Evolutionary conservation across 2,329 filamentous ascomycete species (phyloP).

Genomic region (Kalmusia sp.): DNA sequence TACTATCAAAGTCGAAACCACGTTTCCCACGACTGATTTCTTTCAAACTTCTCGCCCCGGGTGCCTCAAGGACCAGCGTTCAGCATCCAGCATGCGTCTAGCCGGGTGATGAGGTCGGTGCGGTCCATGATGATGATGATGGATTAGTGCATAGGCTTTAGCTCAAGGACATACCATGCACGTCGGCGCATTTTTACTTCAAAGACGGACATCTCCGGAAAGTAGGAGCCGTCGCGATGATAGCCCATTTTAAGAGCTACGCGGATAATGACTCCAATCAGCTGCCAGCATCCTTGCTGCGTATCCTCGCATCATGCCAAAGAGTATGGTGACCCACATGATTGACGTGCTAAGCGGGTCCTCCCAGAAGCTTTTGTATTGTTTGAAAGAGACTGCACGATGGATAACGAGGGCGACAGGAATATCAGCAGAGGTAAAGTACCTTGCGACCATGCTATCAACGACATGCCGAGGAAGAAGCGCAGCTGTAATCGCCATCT

Average conservation of each 20-base stretch:
- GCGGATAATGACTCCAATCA: background rate
- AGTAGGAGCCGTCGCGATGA: background rate
- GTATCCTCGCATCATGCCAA: slow-evolving; percentile 6
- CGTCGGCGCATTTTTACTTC: slow-evolving; percentile 1
- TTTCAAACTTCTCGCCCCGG: slow-evolving; percentile 1
- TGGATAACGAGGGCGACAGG: slow-evolving; percentile 7
- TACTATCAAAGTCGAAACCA: slow-evolving; percentile 1
- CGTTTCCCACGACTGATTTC: background rate
- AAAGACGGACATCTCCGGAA: background rate
- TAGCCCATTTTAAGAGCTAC: slow-evolving; percentile 4
- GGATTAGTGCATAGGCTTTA: background rate
- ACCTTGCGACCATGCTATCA: slow-evolving; percentile 27
- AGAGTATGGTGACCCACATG: slow-evolving; percentile 12
- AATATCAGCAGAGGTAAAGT: slow-evolving; percentile 23
- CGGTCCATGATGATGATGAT: slow-evolving; percentile 1
- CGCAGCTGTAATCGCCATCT: slow-evolving; percentile 15
- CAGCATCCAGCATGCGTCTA: background rate
- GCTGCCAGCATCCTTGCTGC: background rate
- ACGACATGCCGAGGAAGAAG: slow-evolving; percentile 18
- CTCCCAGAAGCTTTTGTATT: slow-evolving; percentile 15
- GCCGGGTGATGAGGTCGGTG: background rate
- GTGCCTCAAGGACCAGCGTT: background rate
- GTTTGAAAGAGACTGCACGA: slow-evolving; percentile 4
- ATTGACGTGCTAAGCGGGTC: background rate
- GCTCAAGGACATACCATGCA: slow-evolving; percentile 2